phyloP scores from a whole-genome alignment of 2,329 filamentous ascomycete genomes.

The Pseudocercospora crystallina region DNA sequence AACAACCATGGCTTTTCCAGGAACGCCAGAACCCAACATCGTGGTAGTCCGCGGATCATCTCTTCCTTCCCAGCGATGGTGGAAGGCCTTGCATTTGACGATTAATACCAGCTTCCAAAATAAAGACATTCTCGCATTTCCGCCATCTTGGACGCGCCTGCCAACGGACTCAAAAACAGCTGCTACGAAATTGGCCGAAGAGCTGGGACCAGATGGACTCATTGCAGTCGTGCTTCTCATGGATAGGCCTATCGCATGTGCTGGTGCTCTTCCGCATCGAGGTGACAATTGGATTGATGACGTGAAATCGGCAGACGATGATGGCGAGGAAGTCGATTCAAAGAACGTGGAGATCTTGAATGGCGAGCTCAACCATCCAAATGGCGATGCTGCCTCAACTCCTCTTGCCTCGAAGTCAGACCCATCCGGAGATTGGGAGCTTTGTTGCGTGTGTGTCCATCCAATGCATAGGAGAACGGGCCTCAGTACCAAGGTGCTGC shows the following conservation, averaged over 20 bases:
- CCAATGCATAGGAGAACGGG: slow-evolving; percentile 18
- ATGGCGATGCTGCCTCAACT: neutral
- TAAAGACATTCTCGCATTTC: slow-evolving; percentile 24
- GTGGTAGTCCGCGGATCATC: slow-evolving; percentile 13
- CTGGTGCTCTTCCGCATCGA: slow-evolving; percentile 23
- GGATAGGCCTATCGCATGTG: slow-evolving; percentile 23
- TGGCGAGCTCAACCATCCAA: too few relatives aligned
- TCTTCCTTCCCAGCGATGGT: slow-evolving; percentile 22
- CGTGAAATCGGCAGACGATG: slow-evolving; percentile 9
- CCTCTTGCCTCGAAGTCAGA: neutral
- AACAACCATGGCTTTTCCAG: neutral
- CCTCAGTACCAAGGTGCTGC: slow-evolving; percentile 18
- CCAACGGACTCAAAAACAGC: slow-evolving; percentile 13
- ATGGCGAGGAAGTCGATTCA: neutral
- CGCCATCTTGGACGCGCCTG: slow-evolving; percentile 28
- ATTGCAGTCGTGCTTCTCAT: slow-evolving; percentile 19
- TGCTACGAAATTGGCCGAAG: slow-evolving; percentile 18
- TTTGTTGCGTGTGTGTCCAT: slow-evolving; percentile 30
- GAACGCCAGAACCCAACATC: slow-evolving; percentile 4
- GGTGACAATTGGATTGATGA: slow-evolving; percentile 25
- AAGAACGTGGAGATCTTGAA: too few relatives aligned
- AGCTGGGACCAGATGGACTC: slow-evolving; percentile 22
- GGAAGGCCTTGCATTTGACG: slow-evolving; percentile 22
- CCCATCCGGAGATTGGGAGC: slow-evolving; percentile 24
- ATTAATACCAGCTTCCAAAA: slow-evolving; percentile 23